Evolutionary conservation across 2,329 filamentous ascomycete species (phyloP).

Genomic region (Geosmithia putterillii): DNA sequence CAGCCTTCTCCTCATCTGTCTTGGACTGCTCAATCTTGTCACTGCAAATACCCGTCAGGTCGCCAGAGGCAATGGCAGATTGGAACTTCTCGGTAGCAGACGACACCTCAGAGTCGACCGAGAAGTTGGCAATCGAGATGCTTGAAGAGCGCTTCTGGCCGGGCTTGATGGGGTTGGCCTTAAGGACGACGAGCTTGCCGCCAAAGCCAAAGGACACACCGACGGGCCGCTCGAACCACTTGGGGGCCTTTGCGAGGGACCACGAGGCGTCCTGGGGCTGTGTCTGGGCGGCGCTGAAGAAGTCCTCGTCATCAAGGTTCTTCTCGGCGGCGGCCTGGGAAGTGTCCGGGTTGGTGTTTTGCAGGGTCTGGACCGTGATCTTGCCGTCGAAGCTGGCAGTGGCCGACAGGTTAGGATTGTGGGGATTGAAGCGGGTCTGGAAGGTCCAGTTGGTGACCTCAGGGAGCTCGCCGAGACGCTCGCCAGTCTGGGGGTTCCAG

Average conservation of each 20-base stretch:
- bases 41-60: conserved; percentile 70
- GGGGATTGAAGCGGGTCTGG: conserved; percentile 84
- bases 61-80: conserved; percentile 62
- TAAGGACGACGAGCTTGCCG: conserved; percentile 75
- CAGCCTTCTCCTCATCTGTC: conserved; percentile 84
- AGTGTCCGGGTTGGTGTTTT: conserved; percentile 78
- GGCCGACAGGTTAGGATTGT: conserved; percentile 82
- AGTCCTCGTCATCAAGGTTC: conserved; percentile 80
- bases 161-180: conserved; percentile 41
- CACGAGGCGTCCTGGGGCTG: conserved; percentile 87
- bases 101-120: conserved; percentile 76
- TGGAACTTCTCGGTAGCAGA: conserved; percentile 80
- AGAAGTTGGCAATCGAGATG: conserved; percentile 76
- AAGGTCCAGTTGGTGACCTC: conserved; percentile 99
- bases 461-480: conserved; percentile 81
- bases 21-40: conserved; percentile 62
- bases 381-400: conserved; percentile 97
- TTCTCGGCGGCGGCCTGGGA: conserved; percentile 54
- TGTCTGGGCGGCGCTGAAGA: conserved; percentile 87
- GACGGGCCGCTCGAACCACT: conserved; percentile 76
- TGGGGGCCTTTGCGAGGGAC: conserved; percentile 73
- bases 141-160: conserved; percentile 61
- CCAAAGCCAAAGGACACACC: conserved; percentile 92
- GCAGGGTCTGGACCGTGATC: conserved; percentile 84
- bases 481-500: conserved; percentile 91